Conservation (phyloP, 192 early-diverging fungal genomes). For the Entomortierella chlamydospora region DNA sequence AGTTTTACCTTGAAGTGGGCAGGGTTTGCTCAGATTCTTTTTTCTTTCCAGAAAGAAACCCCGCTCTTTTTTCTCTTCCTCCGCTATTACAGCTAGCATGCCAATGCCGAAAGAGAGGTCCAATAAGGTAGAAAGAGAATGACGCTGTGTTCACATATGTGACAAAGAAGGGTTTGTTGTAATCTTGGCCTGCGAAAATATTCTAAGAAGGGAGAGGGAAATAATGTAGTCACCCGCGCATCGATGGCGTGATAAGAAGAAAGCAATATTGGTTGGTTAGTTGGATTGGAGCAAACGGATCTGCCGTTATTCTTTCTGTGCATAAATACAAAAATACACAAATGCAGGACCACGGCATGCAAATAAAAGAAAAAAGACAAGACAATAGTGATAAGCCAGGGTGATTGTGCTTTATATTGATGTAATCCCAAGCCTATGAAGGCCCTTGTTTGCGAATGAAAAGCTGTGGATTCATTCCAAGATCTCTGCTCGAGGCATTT, state of each 20-base stretch:
- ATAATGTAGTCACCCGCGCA: neutral
- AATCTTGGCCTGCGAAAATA: slow-evolving; percentile 76
- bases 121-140: slow-evolving; percentile 78
- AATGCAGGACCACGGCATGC: neutral
- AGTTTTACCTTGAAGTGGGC: slow-evolving; percentile 2
- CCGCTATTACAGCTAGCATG: neutral
- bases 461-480: no score
- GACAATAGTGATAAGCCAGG: no score
- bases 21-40: neutral
- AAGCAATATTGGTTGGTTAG: no score
- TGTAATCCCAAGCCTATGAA: no score
- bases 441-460: no score
- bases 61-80: neutral
- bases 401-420: no score
- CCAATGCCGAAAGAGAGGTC: slow-evolving; percentile 38
- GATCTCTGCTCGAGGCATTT: no score
- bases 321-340: neutral
- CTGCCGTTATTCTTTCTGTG: no score
- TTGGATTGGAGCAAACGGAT: no score
- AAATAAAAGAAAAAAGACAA: neutral
- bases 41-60: neutral
- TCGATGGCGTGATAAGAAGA: slow-evolving; percentile 4
- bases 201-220: slow-evolving; percentile 45
- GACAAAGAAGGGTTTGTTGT: slow-evolving; percentile 80
- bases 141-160: slow-evolving; percentile 83